Percentiles rank a stretch among this genome's conserved stretches.
Evolutionary conservation across 805 yeast species (phyloP).

Genomic region (Candida maltosa): DNA sequence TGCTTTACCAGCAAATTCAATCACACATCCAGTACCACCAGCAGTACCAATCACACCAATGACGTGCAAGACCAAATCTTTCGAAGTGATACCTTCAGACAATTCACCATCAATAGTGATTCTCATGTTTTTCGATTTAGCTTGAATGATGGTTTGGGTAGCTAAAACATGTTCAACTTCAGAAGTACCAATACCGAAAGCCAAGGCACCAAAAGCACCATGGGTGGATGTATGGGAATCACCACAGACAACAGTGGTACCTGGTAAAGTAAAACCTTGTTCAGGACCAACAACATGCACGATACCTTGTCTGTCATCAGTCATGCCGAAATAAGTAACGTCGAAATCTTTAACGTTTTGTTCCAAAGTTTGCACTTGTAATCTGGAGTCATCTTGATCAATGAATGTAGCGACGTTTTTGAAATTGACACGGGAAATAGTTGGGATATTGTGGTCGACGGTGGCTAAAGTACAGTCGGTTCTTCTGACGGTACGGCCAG

Average conservation of each 20-base stretch:
- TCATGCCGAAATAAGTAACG: conserved; percentile 91
- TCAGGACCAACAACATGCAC: conserved; percentile 99
- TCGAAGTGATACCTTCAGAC: conserved; percentile 87
- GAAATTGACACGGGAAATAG: conserved; percentile 77
- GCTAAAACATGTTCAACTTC: conserved; percentile 99
- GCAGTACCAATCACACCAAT: conserved; percentile 98
- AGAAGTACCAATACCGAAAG: conserved; percentile 98
- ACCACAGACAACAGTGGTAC: conserved; percentile 98
- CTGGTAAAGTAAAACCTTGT: conserved; percentile 97
- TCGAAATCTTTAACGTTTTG: conserved; percentile 88
- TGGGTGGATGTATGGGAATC: conserved; percentile 98
- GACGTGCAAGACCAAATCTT: conserved; percentile 90
- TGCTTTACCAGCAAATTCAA: conserved; percentile 96
- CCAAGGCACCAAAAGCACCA: conserved; percentile 97
- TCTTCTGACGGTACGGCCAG: conserved; percentile 88
- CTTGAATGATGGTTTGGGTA: conserved; percentile 92
- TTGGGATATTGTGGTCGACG: conserved; percentile 96
- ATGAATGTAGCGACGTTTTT: conserved; percentile 76
- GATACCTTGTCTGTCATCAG: conserved; percentile 93
- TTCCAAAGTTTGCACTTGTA: conserved; percentile 90
- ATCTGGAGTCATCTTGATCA: conserved; percentile 83
- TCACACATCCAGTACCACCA: conserved; percentile 97
- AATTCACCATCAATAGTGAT: conserved; percentile 82
- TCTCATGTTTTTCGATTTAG: conserved; percentile 95
- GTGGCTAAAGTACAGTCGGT: conserved; percentile 91